Evolutionary conservation across 1,284 basidiomycete species (phyloP), one percentile per base, ranked within the genome.

Genomic region (Leccinum huronense): DNA sequence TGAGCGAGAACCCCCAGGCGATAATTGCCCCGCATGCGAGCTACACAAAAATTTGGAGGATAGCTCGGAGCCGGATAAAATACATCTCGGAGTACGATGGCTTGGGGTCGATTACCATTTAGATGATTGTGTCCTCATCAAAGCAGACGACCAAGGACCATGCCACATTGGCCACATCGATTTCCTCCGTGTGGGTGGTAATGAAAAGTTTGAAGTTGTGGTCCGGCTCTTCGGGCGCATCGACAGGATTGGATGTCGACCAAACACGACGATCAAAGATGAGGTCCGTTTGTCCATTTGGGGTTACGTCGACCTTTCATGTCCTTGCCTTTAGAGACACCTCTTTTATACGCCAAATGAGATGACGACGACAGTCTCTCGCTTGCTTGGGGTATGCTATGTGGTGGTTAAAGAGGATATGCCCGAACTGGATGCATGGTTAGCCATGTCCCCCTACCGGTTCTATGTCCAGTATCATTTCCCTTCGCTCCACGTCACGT

Each of bases 381-480:
- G 80, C 3, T 69, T 90, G 13, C 71, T 88, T 38, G 77, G 76
- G 3, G 74, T 80, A 3, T 83, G 85, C 60, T 81, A 78, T 59
- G 86, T 87, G 10, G 71, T 82, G 16, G 79, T 82, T 30, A 68
- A 66, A 16, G 66, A 74, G 10, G 57, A 73, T 13, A 66, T 75
- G 63, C 73, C 76, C 1, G 74, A 80, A 23, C 66, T 83, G 8
- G 71, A 79, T 4, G 68, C 74, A 0, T 91, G 87, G 87, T 71
- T 86, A 0, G 64, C 75, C 2, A 67, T 78, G 6, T 87, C 86
- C 0, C 80, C 84, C 0, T 72, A 79, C 31, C 84, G 87, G 65
- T 90, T 88, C 72, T 89, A 83, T 63, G 72, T 84, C 58, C 68
- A 73, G n/a, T 87, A 83, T 66, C 68, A 65, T 5, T 85, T 88